Evolutionary conservation across 495 filamentous ascomycete genomes (phyloP).

Genomic region (Tuber umbilicatum): DNA sequence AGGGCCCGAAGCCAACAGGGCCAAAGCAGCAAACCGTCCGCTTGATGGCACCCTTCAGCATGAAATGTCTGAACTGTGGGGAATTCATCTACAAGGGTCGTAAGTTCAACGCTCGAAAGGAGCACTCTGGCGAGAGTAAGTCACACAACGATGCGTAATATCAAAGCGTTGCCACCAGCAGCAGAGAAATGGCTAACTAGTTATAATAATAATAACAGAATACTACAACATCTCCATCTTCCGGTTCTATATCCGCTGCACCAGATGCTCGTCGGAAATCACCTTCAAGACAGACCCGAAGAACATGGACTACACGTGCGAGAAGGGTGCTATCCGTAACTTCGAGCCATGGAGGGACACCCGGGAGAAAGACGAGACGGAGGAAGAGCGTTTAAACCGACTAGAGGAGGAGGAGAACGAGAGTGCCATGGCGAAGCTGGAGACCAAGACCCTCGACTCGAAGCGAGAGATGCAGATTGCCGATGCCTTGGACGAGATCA

Average conservation of each 20-base stretch:
- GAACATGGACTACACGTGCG: conserved; percentile 85
- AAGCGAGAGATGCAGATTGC: conserved; percentile 96
- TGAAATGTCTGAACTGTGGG: conserved; percentile 85
- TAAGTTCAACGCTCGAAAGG: conserved; percentile 96
- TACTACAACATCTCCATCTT: conserved; percentile 86
- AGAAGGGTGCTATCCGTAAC: conserved; percentile 81
- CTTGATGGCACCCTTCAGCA: conserved; percentile 94
- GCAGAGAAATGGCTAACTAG: conserved; percentile 9
- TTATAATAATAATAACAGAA: conserved; percentile 35
- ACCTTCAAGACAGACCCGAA: conserved; percentile 93
- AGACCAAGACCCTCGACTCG: conserved; percentile 81
- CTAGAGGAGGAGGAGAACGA: conserved; percentile 66
- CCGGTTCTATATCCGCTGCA: conserved; percentile 93
- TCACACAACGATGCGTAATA: background rate
- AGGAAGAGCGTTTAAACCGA: conserved; percentile 78
- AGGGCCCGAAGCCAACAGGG: conserved; percentile 62
- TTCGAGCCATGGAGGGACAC: conserved; percentile 81
- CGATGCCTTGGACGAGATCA: conserved; percentile 91
- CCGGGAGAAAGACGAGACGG: conserved; percentile 62
- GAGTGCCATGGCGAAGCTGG: conserved; percentile 72
- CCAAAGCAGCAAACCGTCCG: conserved; percentile 82
- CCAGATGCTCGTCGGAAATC: conserved; percentile 80
- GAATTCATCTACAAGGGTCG: conserved; percentile 96
- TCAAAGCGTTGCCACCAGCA: conserved; percentile 1
- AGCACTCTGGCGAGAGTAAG: conserved; percentile 72